A percentile compares a stretch with the other conserved stretches of the same genome.
phyloP scores from a whole-genome alignment of 352 stramenopile species.

The Chrysophaeum taylorii region DNA sequence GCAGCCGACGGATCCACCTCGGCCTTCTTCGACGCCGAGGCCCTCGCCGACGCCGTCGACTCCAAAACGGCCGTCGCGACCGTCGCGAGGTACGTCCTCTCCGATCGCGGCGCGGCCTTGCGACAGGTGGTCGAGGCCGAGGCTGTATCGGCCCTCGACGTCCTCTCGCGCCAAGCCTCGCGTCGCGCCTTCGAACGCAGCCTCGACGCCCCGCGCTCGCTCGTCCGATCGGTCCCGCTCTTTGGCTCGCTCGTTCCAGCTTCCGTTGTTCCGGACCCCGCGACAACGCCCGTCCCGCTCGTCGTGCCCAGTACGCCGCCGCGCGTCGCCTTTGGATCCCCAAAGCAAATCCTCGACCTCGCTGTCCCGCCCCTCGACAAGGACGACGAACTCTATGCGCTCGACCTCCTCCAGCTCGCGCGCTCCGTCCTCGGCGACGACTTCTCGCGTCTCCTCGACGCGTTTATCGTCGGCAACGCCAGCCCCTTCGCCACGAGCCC shows the following conservation, averaged over 20 bases:
- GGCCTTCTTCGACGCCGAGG: constrained; percentile 59
- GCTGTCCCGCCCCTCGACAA: constrained; percentile 46
- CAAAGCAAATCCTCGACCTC: constrained; percentile 48
- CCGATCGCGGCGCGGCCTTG: constrained; percentile 43
- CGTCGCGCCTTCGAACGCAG: constrained; percentile 45
- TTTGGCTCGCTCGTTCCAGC: constrained; percentile 35
- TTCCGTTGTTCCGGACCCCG: constrained; percentile 46
- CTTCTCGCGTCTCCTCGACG: not conserved
- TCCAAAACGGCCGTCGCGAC: constrained; percentile 30
- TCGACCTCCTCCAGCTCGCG: constrained; percentile 45
- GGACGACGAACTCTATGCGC: constrained; percentile 58
- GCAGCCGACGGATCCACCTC: constrained; percentile 39
- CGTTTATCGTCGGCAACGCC: not conserved
- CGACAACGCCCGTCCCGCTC: constrained; percentile 43
- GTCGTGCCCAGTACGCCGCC: constrained; percentile 35
- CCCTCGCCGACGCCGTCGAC: constrained; percentile 44
- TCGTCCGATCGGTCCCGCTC: not conserved
- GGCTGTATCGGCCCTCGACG: constrained; percentile 48
- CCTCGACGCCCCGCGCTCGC: constrained; percentile 4
- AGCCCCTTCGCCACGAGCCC: not conserved
- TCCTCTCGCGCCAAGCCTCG: constrained; percentile 48
- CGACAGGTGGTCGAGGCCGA: constrained; percentile 46
- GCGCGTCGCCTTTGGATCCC: constrained; percentile 33
- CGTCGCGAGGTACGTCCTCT: constrained; percentile 43
- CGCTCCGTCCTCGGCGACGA: constrained; percentile 45